These are phyloP conservation scores for Colletotrichum abscissum DNA, from an alignment of 2,329 filamentous ascomycete genomes.

Conservation along the genomic window DNA sequence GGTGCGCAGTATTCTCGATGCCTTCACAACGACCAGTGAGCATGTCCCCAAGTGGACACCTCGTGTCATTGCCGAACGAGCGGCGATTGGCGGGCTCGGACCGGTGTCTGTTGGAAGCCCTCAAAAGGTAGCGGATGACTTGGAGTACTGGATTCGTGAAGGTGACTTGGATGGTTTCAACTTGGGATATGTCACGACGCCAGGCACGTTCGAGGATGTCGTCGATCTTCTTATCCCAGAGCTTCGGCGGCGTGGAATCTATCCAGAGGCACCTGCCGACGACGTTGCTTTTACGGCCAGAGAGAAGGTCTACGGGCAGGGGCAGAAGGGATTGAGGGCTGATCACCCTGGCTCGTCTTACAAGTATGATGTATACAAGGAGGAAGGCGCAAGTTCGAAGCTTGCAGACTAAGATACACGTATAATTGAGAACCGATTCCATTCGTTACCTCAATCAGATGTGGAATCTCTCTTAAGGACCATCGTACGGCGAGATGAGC, in stretches of 20 bases:
- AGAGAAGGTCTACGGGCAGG: conserved; percentile 72
- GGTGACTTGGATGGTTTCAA: conserved; percentile 56
- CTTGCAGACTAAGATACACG: not conserved
- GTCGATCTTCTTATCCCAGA: conserved; percentile 46
- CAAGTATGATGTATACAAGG: conserved; percentile 71
- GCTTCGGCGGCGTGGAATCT: conserved; percentile 43
- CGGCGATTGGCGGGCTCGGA: conserved; percentile 54
- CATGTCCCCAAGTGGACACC: conserved; percentile 56
- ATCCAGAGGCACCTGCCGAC: conserved; percentile 41
- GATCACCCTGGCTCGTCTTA: conserved; percentile 71
- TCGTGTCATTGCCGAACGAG: conserved; percentile 52
- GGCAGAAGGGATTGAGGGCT: conserved; percentile 64
- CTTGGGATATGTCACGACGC: conserved; percentile 55
- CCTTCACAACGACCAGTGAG: conserved; percentile 60
- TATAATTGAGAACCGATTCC: not conserved
- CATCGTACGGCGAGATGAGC: too few species aligned
- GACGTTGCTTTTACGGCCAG: conserved; percentile 60
- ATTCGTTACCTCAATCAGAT: too few species aligned
- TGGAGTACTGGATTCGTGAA: conserved; percentile 57
- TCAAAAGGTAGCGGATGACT: conserved; percentile 54
- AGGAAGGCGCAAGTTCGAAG: conserved; percentile 49
- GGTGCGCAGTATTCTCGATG: conserved; percentile 60
- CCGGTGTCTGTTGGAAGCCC: conserved; percentile 51
- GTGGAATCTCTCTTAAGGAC: too few species aligned
- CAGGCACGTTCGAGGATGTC: conserved; percentile 48